Percentiles rank a stretch among this genome's conserved stretches.
phyloP scores from a whole-genome alignment of 768 basidiomycete species.

The Amanita brunnescens region DNA sequence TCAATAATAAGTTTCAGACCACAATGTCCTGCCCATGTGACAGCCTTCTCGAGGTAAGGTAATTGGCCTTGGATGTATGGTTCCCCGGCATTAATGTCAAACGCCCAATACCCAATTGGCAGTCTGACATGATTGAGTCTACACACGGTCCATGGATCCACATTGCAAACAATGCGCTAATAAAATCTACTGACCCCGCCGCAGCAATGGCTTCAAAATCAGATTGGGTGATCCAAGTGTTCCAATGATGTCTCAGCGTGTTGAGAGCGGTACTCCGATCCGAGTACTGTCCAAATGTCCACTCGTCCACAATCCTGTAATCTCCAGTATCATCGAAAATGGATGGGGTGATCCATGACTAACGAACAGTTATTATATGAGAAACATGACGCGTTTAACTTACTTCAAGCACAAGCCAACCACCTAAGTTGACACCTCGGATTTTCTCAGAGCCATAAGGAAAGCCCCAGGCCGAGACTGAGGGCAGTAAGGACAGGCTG shows the following conservation, averaged over 20 bases:
- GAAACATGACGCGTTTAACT: slow-evolving; percentile 4
- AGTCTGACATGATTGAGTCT: slow-evolving; percentile 78
- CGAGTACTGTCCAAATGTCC: slow-evolving; percentile 66
- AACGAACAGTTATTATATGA: slow-evolving; percentile 9
- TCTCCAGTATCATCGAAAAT: slow-evolving; percentile 62
- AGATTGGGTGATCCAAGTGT: slow-evolving; percentile 74
- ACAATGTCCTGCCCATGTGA: slow-evolving; percentile 59
- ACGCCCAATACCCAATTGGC: slow-evolving; percentile 89
- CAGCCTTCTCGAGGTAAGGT: slow-evolving; percentile 56
- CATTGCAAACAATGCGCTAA: neutral
- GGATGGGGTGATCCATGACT: slow-evolving; percentile 77
- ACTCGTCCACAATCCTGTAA: slow-evolving; percentile 61
- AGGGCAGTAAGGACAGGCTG: slow-evolving; percentile 13
- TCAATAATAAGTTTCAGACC: slow-evolving; percentile 80
- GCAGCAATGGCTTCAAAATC: slow-evolving; percentile 71
- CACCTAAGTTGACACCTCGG: slow-evolving; percentile 78
- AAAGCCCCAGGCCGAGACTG: slow-evolving; percentile 38
- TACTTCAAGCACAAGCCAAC: slow-evolving; percentile 43
- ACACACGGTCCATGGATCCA: slow-evolving; percentile 8
- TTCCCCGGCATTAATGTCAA: slow-evolving; percentile 71
- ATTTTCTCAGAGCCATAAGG: slow-evolving; percentile 68
- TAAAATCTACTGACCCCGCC: slow-evolving; percentile 46
- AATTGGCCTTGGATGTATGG: slow-evolving; percentile 75
- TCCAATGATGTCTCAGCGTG: slow-evolving; percentile 62
- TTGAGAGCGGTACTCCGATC: slow-evolving; percentile 34